Conservation (phyloP, 169 alveolate genomes). For the Plasmodium blacklocki region DNA sequence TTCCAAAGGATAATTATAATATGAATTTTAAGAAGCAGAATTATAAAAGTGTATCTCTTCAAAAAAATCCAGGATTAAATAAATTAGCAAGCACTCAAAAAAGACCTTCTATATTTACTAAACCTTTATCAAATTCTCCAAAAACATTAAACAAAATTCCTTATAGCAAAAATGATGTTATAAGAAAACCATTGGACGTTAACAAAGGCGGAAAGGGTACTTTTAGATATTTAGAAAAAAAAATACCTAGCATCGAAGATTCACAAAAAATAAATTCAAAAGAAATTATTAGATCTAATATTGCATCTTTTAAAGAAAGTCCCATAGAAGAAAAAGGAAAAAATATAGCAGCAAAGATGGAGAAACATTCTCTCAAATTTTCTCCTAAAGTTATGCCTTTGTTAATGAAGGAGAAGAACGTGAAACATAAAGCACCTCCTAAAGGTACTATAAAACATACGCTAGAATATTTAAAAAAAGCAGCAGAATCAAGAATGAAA, state of each 20-base stretch:
- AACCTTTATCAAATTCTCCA: constrained; percentile 16
- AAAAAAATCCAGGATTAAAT: constrained; percentile 22
- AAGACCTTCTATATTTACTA: constrained; percentile 38
- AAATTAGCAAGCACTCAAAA: constrained; percentile 31
- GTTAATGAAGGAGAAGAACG: constrained; percentile 43
- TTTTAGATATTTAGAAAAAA: constrained; percentile 51
- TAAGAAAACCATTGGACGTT: constrained; percentile 15
- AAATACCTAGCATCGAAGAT: background rate
- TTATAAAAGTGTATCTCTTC: constrained; percentile 11
- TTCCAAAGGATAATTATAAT: constrained; percentile 14
- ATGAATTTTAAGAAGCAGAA: constrained; percentile 17
- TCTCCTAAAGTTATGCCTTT: constrained; percentile 36
- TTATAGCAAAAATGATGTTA: constrained; percentile 12
- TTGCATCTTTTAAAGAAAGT: constrained; percentile 25
- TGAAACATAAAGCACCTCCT: constrained; percentile 55
- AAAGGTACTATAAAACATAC: constrained; percentile 54
- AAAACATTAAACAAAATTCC: constrained; percentile 31
- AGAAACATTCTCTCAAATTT: constrained; percentile 22
- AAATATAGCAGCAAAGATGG: constrained; percentile 1
- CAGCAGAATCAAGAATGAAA: constrained; percentile 30
- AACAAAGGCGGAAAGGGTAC: constrained; percentile 30
- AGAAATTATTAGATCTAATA: constrained; percentile 25
- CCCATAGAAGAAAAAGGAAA: constrained; percentile 24
- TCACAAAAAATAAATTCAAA: constrained; percentile 38
- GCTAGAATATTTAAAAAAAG: constrained; percentile 33